These are phyloP conservation scores for Tuber brumale DNA, from an alignment of 495 filamentous ascomycete genomes.

Conservation along the genomic window DNA sequence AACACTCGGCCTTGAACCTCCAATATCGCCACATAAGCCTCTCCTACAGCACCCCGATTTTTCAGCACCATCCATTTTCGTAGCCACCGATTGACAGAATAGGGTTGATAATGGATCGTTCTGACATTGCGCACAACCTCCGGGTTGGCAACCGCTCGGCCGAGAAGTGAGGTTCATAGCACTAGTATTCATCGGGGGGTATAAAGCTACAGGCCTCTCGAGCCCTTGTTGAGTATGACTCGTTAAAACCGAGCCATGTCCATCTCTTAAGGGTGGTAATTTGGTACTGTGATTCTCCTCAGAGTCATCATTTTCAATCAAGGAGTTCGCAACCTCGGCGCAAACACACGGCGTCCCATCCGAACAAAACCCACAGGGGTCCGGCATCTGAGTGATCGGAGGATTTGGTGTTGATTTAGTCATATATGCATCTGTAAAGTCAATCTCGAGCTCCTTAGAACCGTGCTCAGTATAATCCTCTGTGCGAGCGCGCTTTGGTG, in stretches of 20 bases:
- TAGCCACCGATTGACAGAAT: constrained; percentile 79
- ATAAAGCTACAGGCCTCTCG: constrained; percentile 19
- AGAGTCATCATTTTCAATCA: constrained; percentile 33
- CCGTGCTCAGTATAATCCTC: constrained; percentile 16
- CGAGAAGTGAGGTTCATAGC: constrained; percentile 46
- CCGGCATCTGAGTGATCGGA: constrained; percentile 42
- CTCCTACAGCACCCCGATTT: constrained; percentile 49
- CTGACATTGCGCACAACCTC: constrained; percentile 72
- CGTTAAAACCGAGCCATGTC: constrained; percentile 14
- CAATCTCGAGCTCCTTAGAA: constrained; percentile 41
- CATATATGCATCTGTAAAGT: constrained; percentile 41
- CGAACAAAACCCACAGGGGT: constrained; percentile 81
- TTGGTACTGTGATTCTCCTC: constrained; percentile 31
- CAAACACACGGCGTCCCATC: constrained; percentile 80
- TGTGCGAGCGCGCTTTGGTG: constrained; percentile 37
- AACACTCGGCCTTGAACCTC: background rate
- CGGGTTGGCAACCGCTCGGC: constrained; percentile 56
- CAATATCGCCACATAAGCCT: constrained; percentile 41
- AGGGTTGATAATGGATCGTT: constrained; percentile 70
- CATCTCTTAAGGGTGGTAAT: constrained; percentile 26
- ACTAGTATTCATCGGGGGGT: constrained; percentile 32
- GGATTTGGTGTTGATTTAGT: constrained; percentile 43
- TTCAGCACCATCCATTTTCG: constrained; percentile 34
- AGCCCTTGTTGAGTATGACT: constrained; percentile 13
- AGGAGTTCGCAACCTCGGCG: constrained; percentile 55